These are phyloP conservation scores for Magnusiomyces paraingens DNA, from an alignment of 1,139 yeast genomes.

Conservation along the genomic window DNA sequence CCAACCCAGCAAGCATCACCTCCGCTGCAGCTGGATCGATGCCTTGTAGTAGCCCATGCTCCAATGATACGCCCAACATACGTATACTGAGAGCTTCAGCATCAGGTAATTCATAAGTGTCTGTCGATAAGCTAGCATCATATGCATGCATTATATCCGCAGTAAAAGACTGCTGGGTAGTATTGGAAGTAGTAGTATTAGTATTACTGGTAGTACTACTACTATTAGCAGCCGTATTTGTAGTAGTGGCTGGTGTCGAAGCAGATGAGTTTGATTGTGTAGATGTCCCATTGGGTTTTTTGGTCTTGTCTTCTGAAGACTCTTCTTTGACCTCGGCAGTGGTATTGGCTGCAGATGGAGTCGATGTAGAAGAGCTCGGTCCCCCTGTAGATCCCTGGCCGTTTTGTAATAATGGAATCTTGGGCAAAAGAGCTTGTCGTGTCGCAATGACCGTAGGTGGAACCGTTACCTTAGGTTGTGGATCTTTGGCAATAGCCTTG, in stretches of 20 bases:
- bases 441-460: conserved; percentile 75
- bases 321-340: conserved; percentile 11
- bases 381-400: conserved; percentile 1
- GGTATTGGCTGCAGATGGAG: background rate
- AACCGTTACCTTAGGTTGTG: conserved; percentile 55
- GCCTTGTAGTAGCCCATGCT: conserved; percentile 84
- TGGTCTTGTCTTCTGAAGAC: conserved; percentile 2
- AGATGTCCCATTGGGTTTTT: background rate
- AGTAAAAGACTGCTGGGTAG: conserved; percentile 61
- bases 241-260: background rate
- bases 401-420: conserved; percentile 61
- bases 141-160: conserved; percentile 91
- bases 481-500: conserved; percentile 60
- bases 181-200: background rate
- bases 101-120: conserved; percentile 79
- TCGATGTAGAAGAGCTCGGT: background rate
- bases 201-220: background rate
- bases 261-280: background rate
- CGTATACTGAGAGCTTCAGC: conserved; percentile 59
- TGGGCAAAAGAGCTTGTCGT: conserved; percentile 78
- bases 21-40: conserved; percentile 69
- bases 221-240: background rate
- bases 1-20: conserved; percentile 71
- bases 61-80: conserved; percentile 80
- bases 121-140: conserved; percentile 75